phyloP scores from a whole-genome alignment of 371 early-diverging fungal genomes.

The Syncephalastrum racemosum region DNA sequence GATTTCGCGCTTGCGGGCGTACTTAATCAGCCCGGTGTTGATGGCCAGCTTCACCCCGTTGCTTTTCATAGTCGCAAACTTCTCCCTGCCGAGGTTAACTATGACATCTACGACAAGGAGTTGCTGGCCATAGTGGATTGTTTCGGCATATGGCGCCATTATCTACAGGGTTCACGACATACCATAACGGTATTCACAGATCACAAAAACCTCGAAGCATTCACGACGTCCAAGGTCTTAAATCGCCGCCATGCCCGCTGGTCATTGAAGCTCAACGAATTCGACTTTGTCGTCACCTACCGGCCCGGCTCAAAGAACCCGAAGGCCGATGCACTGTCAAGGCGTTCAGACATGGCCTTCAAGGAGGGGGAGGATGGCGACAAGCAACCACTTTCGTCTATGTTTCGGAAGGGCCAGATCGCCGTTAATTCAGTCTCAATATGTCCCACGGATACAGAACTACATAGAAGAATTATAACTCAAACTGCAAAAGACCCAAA shows the following conservation, averaged over 20 bases:
- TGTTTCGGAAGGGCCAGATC: slow-evolving; percentile 2
- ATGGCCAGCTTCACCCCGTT: slow-evolving; percentile 31
- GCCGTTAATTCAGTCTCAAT: slow-evolving; percentile 6
- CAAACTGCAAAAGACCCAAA: slow-evolving; percentile 7
- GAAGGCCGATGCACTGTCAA: slow-evolving; percentile 49
- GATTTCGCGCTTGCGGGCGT: slow-evolving; percentile 46
- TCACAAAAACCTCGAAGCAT: slow-evolving; percentile 49
- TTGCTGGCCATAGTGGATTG: slow-evolving; percentile 41
- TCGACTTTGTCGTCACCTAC: slow-evolving; percentile 32
- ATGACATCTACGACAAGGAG: no score
- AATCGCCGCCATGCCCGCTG: slow-evolving; percentile 42
- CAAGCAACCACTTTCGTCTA: slow-evolving; percentile 8
- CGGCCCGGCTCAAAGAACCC: slow-evolving; percentile 37
- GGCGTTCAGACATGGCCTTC: slow-evolving; percentile 18
- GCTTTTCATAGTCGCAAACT: slow-evolving; percentile 41
- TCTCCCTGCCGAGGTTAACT: slow-evolving; percentile 32
- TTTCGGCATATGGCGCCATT: slow-evolving; percentile 45
- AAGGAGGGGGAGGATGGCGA: slow-evolving; percentile 16
- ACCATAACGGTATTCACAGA: slow-evolving; percentile 42
- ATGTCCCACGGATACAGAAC: slow-evolving; percentile 3
- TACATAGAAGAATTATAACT: no score
- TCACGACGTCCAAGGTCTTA: slow-evolving; percentile 24
- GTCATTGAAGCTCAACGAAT: slow-evolving; percentile 31
- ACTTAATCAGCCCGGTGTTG: no score
- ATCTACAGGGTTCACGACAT: slow-evolving; percentile 28